These are phyloP conservation scores for Carex pumila DNA, from an alignment of 176 grass and related monocot genomes.

Conservation along the genomic window DNA sequence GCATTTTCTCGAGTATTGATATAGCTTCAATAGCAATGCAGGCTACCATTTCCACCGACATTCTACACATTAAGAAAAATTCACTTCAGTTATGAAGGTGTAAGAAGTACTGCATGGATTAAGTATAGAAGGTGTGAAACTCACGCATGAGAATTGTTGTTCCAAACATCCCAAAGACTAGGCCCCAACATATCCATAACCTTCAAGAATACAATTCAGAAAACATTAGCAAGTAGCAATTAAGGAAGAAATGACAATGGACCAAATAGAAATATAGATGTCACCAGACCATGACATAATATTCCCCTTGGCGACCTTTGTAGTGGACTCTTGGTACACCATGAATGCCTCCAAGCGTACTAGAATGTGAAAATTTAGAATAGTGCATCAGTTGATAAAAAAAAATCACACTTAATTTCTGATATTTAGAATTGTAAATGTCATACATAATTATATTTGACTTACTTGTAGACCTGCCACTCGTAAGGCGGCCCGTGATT, in stretches of 20 bases:
- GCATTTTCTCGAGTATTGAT: conserved; percentile 94
- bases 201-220: conserved; percentile 45
- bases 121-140: conserved; percentile 20
- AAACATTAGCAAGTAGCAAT: conserved; percentile 11
- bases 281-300: conserved; percentile 80
- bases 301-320: conserved; percentile 94
- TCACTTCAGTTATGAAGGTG: conserved; percentile 25
- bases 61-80: conserved; percentile 39
- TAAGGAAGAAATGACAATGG: neutral
- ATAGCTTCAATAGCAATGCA: conserved; percentile 98
- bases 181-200: conserved; percentile 99
- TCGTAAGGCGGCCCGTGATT: conserved; percentile 85
- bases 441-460: conserved; percentile 16
- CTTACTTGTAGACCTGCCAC: conserved; percentile 95
- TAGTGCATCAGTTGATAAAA: neutral
- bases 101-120: conserved; percentile 5
- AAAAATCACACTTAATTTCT: conserved; percentile 9
- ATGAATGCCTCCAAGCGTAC: conserved; percentile 66
- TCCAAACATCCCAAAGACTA: conserved; percentile 96
- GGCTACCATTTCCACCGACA: conserved; percentile 96
- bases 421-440: conserved; percentile 10
- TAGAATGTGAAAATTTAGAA: conserved; percentile 31
- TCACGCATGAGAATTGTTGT: conserved; percentile 82
- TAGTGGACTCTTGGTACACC: conserved; percentile 91
- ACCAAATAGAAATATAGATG: neutral